These are phyloP conservation scores for Mortierella sp. DNA, from an alignment of 371 early-diverging fungal genomes.

Conservation along the genomic window DNA sequence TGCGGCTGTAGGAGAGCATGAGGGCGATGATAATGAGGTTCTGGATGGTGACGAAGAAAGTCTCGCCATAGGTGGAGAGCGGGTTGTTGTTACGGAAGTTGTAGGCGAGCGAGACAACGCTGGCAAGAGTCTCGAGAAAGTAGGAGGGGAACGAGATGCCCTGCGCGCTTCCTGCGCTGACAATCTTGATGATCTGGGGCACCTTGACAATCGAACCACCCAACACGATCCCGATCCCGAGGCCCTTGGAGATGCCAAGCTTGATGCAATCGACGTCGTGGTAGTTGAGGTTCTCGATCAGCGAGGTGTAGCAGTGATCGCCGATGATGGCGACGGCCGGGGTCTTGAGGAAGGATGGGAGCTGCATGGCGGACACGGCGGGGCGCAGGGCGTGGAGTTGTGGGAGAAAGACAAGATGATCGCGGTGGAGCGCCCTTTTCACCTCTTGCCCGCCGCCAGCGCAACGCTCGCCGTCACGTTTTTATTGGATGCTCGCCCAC, in stretches of 20 bases:
- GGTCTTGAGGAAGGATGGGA: slow-evolving; percentile 60
- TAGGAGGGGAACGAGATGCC: slow-evolving; percentile 87
- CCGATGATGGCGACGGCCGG: slow-evolving; percentile 76
- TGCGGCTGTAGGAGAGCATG: slow-evolving; percentile 72
- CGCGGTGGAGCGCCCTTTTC: too few species aligned
- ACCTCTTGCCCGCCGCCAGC: too few species aligned
- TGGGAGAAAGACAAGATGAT: too few species aligned
- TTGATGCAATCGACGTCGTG: slow-evolving; percentile 80
- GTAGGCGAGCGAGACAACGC: slow-evolving; percentile 84
- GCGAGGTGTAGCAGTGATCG: slow-evolving; percentile 71
- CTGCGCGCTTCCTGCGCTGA: slow-evolving; percentile 73
- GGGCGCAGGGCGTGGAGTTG: too few species aligned
- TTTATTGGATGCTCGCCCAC: too few species aligned
- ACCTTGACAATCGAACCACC: slow-evolving; percentile 93
- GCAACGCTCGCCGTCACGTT: background rate
- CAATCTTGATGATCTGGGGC: slow-evolving; percentile 94
- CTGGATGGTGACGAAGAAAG: slow-evolving; percentile 80
- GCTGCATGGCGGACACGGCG: too few species aligned
- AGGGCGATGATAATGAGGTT: slow-evolving; percentile 82
- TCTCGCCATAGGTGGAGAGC: slow-evolving; percentile 95
- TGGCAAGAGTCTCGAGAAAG: slow-evolving; percentile 85
- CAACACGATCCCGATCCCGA: slow-evolving; percentile 91
- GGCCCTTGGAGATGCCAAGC: slow-evolving; percentile 85
- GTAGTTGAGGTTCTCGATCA: slow-evolving; percentile 76
- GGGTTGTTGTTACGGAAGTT: slow-evolving; percentile 85